A percentile compares a stretch with the other conserved stretches of the same genome.
Conservation (phyloP, 352 stramenopile genomes). For the Thalassiosira livingstoniorum region DNA sequence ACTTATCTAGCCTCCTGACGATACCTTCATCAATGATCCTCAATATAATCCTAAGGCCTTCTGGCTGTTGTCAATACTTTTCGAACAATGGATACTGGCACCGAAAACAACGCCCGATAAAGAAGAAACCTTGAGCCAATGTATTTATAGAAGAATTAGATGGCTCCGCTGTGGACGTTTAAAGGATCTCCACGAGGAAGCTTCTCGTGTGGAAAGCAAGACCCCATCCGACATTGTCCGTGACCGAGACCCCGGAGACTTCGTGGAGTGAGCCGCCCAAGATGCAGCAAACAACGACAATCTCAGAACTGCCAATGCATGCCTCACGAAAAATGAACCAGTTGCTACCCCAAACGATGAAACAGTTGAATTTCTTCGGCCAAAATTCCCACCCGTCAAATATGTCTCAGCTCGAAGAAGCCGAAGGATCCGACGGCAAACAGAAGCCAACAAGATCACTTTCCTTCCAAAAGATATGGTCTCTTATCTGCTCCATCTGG, state of each 20-base stretch:
- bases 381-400: neutral
- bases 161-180: neutral
- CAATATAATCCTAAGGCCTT: slow-evolving; percentile 4
- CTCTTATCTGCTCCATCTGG: neutral
- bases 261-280: slow-evolving; percentile 25
- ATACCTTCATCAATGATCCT: neutral
- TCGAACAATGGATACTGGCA: slow-evolving; percentile 17
- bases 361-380: neutral
- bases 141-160: slow-evolving; percentile 8
- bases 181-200: slow-evolving; percentile 10
- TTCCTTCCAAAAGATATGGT: too few relatives aligned
- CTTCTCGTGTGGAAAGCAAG: slow-evolving; percentile 14
- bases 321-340: slow-evolving; percentile 16
- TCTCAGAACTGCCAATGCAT: slow-evolving; percentile 26
- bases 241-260: neutral
- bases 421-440: too few relatives aligned
- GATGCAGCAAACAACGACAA: slow-evolving; percentile 44
- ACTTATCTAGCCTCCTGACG: neutral
- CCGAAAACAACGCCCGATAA: neutral
- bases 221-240: neutral
- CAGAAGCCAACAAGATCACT: too few relatives aligned
- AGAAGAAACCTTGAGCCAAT: slow-evolving; percentile 12
- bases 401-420: too few relatives aligned
- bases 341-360: slow-evolving; percentile 16
- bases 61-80: slow-evolving; percentile 3